These are phyloP conservation scores for Scutellaria barbata DNA, from an alignment of 257 asterid species.

Conservation along the genomic window DNA sequence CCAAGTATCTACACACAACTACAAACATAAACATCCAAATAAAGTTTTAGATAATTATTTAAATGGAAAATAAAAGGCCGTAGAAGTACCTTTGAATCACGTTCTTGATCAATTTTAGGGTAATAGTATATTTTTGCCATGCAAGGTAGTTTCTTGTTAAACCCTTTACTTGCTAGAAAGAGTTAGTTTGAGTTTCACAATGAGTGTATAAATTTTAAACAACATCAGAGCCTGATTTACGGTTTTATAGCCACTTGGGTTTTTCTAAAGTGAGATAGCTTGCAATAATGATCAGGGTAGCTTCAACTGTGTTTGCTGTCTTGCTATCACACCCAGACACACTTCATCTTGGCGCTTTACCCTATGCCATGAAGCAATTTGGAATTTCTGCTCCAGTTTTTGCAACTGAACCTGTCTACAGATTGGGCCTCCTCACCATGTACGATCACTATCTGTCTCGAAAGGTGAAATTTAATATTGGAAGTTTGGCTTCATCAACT, in stretches of 20 bases:
- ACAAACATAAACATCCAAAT: conserved; percentile 3
- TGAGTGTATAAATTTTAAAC: conserved; percentile 6
- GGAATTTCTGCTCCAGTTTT: conserved; percentile 89
- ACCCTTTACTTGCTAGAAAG: conserved; percentile 4
- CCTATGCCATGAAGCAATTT: conserved; percentile 87
- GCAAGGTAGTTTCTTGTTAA: conserved; percentile 5
- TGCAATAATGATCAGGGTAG: conserved; percentile 67
- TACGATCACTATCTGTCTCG: conserved; percentile 92
- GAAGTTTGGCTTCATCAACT: conserved; percentile 17
- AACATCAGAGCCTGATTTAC: conserved; percentile 9
- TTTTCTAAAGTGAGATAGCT: conserved; percentile 37
- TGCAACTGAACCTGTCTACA: conserved; percentile 94
- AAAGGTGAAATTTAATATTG: conserved; percentile 64
- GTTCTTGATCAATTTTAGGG: not conserved
- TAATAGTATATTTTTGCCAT: not conserved
- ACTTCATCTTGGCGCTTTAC: conserved; percentile 94
- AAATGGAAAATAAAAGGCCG: not conserved
- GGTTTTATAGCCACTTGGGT: conserved; percentile 21
- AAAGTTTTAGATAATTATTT: not conserved
- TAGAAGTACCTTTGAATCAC: not conserved
- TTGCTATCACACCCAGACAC: conserved; percentile 95
- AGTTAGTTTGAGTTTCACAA: not conserved
- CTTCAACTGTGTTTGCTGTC: conserved; percentile 91
- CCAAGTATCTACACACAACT: not conserved
- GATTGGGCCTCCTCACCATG: conserved; percentile 94